These are phyloP conservation scores for Aspergillus sp. DNA, from an alignment of 2,329 filamentous ascomycete genomes.

Conservation along the genomic window DNA sequence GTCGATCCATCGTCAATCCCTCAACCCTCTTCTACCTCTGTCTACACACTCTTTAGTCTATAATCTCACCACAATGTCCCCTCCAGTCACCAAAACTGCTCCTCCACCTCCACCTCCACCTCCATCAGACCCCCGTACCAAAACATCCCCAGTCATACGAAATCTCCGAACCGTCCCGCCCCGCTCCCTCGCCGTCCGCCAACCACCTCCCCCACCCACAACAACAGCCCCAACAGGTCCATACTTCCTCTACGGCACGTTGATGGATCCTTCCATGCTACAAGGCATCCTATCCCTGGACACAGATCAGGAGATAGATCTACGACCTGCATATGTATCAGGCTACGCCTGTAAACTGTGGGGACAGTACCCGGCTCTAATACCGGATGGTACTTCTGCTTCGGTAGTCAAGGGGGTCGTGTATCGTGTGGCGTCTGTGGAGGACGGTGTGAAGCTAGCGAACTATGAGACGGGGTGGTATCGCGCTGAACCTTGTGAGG, in stretches of 20 bases:
- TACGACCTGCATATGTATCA: constrained; percentile 25
- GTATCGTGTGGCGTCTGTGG: constrained; percentile 25
- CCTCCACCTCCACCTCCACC: no score
- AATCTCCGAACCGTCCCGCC: no score
- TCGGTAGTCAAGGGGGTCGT: constrained; percentile 25
- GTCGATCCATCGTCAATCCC: no score
- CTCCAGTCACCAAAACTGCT: no score
- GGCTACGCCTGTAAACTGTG: constrained; percentile 33
- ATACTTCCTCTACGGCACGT: constrained; percentile 44
- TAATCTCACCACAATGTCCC: no score
- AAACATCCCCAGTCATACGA: no score
- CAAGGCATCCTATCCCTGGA: constrained; percentile 27
- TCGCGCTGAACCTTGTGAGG: constrained; percentile 15
- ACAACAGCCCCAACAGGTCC: constrained; percentile 19
- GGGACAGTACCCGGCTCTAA: constrained; percentile 31
- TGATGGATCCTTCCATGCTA: constrained; percentile 34
- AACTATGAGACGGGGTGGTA: constrained; percentile 28
- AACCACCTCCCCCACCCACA: no score
- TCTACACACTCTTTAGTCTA: no score
- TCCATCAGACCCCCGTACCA: no score
- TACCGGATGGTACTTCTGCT: constrained; percentile 20
- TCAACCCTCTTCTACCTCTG: no score
- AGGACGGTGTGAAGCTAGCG: constrained; percentile 25
- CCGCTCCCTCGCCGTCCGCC: no score
- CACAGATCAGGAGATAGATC: constrained; percentile 3